Base-by-base conservation (phyloP, 164 flowering plant species). In the Platanus orientalis region DNA sequence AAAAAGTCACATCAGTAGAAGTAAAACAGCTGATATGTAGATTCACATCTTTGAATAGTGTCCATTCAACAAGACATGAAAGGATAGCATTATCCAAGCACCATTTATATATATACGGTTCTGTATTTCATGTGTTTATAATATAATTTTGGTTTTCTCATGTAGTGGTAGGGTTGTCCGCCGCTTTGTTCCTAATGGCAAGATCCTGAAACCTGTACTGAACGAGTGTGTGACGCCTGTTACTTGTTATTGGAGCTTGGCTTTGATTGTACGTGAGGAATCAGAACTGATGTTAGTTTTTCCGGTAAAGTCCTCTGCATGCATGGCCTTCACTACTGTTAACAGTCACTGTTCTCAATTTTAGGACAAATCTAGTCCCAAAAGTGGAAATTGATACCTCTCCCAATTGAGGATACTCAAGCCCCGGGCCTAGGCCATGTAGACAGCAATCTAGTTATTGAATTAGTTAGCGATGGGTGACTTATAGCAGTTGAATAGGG, bases 191-290 rank as follows among this genome's bases (percentile, higher is more conserved):
- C 96, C 98, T 32, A 63, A 78, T 47, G 73, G 77, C 73, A 83
- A 84, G 75, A 83, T 94, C 62, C 61, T 90, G 79, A 86, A 82
- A 70, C 93, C 96, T 62, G 83, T 89, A 20, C 71, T 94, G 51
- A 79, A 71, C 67, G 96, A 94, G 73, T 83, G 84, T 76, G 90
- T 93, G 55, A 94, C 91, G 0, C 97, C 97, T 5, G 80, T 87
- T 44, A 94, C 93, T 40, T 94, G 98, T 78, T 90, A 87, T 61
- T 94, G 98, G 98, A 81, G 85, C 70, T 72, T 94, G 54, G 83
- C 91, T 65, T 71, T 94, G 62, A 58, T 94, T 69, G 45, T 86
- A 32, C 81, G 78, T 0, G 92, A 63, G 2, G 90, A 90, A 71
- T 78, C 73, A 45, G 88, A 90, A 58, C 74, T 89, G 47, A 67